Evolutionary conservation across 345 rosid genomes (phyloP), one percentile per base, ranked within the genome.

Genomic region (Arabidopsis arenosa): DNA sequence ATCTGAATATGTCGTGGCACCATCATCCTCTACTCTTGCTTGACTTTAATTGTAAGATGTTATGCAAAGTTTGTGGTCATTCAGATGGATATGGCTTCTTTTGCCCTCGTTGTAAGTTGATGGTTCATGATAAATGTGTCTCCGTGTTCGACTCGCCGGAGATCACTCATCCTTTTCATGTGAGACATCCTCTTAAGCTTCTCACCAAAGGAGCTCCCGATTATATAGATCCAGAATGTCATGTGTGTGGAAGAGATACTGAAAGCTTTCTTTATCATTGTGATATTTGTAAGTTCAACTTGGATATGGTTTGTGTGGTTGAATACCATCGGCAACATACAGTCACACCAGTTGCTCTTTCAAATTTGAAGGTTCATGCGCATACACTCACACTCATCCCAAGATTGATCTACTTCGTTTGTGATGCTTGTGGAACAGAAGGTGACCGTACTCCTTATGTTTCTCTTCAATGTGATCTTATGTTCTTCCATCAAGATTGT

Each of bases 131-230:
- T 23, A 13, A 33, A 6, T 66, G 71, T 26, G 10, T 2, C 70
- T 8, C 39, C 0, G 5, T 30, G 0, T 15, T 63, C 7, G 52
- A 61, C 5, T 12, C 28, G 3, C 2, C 2, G 11, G 33, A 49
- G 47, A 33, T 35, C 4, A 18, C 13, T 18, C 71, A 49, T 9
- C n/a, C 18, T n/a, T 18, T 0, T 51, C 71, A 66, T 52, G 26
- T 23, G 26, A 23, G 26, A 23, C 26, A 23, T 23, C 26, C 26
- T 23, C 26, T 23, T 23, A 23, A 66, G 35, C 59, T 49, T 36
- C 59, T 65, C 56, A 47, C 9, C 11, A 0, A 33, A 6, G 70
- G 70, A 65, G 56, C 70, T 48, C 57, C 70, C 0, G 2, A 4
- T 30, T 45, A 45, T 28, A 64, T 41, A 4, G 9, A 64, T 5